Conservation (phyloP, 73 alveolate species). For the Loxodes magnus region DNA sequence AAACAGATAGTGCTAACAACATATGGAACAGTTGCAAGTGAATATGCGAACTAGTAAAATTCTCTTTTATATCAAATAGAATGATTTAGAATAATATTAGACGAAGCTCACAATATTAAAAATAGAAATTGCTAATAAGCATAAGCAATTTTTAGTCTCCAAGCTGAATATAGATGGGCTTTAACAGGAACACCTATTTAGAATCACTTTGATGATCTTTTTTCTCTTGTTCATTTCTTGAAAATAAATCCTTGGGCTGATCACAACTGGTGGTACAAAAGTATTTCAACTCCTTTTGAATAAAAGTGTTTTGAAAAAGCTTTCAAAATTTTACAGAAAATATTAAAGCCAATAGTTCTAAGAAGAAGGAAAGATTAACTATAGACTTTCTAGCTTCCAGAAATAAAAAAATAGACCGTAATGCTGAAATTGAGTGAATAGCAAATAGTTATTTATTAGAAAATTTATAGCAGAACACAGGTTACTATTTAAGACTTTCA, state of each 20-base stretch:
- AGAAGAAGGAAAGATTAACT: conserved; percentile 32
- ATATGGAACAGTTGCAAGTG: conserved; percentile 32
- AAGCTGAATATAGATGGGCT: conserved; percentile 41
- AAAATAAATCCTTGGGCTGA: conserved; percentile 44
- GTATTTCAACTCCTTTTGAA: conserved; percentile 29
- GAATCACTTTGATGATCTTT: conserved; percentile 28
- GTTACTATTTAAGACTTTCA: conserved; percentile 15
- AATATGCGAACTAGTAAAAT: conserved; percentile 15
- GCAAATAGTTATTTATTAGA: conserved; percentile 24
- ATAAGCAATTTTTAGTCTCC: conserved; percentile 21
- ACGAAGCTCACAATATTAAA: conserved; percentile 25
- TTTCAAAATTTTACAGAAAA: conserved; percentile 18
- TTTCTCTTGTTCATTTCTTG: conserved; percentile 25
- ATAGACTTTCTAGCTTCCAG: conserved; percentile 21
- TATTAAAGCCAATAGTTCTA: conserved; percentile 29
- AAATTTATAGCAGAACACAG: conserved; percentile 16
- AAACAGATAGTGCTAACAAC: conserved; percentile 32
- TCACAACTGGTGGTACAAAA: conserved; percentile 38
- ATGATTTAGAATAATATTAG: conserved; percentile 31
- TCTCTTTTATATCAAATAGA: conserved; percentile 7
- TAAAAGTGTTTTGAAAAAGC: conserved; percentile 17
- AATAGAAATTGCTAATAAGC: conserved; percentile 29
- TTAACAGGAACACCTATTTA: conserved; percentile 46
- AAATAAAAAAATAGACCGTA: conserved; percentile 12
- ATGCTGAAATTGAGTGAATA: conserved; percentile 7